A percentile compares a stretch with the other conserved stretches of the same genome.
Conservation (phyloP, 352 stramenopile genomes). For the Thalassiosira ordinaria region DNA sequence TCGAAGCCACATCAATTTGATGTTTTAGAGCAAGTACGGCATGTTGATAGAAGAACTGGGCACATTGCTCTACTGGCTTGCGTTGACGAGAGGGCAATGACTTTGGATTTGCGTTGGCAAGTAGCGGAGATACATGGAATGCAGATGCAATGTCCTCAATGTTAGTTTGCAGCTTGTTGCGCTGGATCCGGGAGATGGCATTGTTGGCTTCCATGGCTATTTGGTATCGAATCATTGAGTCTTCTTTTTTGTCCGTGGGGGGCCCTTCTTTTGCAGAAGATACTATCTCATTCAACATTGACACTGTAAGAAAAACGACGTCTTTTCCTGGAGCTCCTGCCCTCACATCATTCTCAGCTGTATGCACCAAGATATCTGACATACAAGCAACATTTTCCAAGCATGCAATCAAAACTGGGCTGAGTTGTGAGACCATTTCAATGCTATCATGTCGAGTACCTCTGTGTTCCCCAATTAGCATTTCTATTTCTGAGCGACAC, state of each 20-base stretch:
- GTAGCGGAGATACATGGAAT: conserved; percentile 39
- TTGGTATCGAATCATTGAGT: conserved; percentile 18
- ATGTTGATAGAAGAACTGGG: conserved; percentile 41
- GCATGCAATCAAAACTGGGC: conserved; percentile 40
- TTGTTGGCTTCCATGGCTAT: conserved; percentile 35
- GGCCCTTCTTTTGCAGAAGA: conserved; percentile 30
- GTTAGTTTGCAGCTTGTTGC: conserved; percentile 11
- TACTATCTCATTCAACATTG: conserved; percentile 40
- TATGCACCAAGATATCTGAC: conserved; percentile 39
- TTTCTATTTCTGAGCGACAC: conserved; percentile 38
- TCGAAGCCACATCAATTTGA: conserved; percentile 30
- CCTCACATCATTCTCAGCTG: neutral
- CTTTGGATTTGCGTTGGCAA: conserved; percentile 4
- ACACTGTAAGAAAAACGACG: conserved; percentile 21
- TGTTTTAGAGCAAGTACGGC: conserved; percentile 35
- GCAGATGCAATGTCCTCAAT: conserved; percentile 46
- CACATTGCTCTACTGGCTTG: conserved; percentile 15
- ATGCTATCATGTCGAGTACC: neutral
- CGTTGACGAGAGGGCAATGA: neutral
- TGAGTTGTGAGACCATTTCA: conserved; percentile 22
- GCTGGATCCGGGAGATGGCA: conserved; percentile 32
- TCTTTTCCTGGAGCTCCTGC: conserved; percentile 20
- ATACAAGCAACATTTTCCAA: conserved; percentile 49
- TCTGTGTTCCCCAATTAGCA: conserved; percentile 30
- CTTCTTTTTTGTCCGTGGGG: conserved; percentile 14